phyloP scores from a whole-genome alignment of 306 rosid species.

The Crotalaria pallida region DNA sequence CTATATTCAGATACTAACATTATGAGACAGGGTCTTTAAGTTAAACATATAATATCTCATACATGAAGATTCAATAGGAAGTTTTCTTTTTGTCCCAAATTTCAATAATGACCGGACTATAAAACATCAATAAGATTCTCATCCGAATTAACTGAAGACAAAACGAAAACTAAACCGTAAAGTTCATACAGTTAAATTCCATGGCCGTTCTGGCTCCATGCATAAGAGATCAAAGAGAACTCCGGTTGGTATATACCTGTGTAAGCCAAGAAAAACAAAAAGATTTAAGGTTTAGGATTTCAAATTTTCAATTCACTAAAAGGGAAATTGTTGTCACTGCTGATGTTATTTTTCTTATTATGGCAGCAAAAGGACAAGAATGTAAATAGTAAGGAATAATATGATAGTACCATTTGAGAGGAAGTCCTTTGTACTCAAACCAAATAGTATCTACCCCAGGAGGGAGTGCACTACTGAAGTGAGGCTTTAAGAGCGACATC shows the following conservation, averaged over 20 bases:
- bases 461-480: slow-evolving; percentile 73
- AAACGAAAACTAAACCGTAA: neutral
- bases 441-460: slow-evolving; percentile 85
- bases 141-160: neutral
- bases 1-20: neutral
- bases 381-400: neutral
- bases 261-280: slow-evolving; percentile 2
- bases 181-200: slow-evolving; percentile 70
- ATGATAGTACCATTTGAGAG: slow-evolving; percentile 76
- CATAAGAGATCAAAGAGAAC: slow-evolving; percentile 96
- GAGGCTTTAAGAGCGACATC: slow-evolving; percentile 69
- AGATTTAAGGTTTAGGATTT: neutral
- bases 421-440: slow-evolving; percentile 90
- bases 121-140: neutral
- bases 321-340: neutral
- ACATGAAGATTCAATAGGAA: neutral
- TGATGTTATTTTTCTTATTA: neutral
- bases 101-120: neutral
- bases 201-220: slow-evolving; percentile 87
- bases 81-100: neutral
- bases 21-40: neutral
- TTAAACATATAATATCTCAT: neutral
- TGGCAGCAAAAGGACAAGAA: neutral
- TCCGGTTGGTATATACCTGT: slow-evolving; percentile 88
- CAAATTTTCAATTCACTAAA: neutral